Percentiles rank a stretch among this genome's conserved stretches.
Conservation (phyloP, 177 flowering plant species). For the Vitis hybrid region DNA sequence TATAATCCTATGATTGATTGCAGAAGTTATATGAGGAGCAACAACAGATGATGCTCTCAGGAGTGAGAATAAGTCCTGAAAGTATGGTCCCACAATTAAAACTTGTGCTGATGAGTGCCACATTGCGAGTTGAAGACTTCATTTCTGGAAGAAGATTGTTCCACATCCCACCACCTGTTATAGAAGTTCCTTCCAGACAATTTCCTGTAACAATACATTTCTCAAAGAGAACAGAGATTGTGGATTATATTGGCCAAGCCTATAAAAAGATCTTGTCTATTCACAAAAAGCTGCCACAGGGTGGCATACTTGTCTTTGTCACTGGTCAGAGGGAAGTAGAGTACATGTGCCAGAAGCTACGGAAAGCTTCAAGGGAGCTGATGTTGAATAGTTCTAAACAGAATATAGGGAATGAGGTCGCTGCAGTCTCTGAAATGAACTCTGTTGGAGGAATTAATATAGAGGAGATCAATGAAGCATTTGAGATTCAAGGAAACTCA, state of each 20-base stretch:
- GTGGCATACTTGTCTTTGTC: slow-evolving; percentile 95
- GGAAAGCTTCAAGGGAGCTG: slow-evolving; percentile 62
- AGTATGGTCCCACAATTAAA: slow-evolving; percentile 60
- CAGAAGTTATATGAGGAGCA: slow-evolving; percentile 63
- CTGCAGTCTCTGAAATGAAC: slow-evolving; percentile 23
- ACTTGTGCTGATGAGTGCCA: slow-evolving; percentile 96
- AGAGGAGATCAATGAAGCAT: slow-evolving; percentile 77
- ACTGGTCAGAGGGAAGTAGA: slow-evolving; percentile 99
- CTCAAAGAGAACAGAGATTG: slow-evolving; percentile 79
- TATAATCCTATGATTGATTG: slow-evolving; percentile 14
- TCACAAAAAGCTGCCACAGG: slow-evolving; percentile 86
- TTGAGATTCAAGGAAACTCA: slow-evolving; percentile 37
- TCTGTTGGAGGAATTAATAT: slow-evolving; percentile 39
- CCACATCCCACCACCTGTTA: slow-evolving; percentile 66
- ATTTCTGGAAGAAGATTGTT: slow-evolving; percentile 64
- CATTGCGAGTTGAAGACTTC: slow-evolving; percentile 89
- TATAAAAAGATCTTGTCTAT: slow-evolving; percentile 81
- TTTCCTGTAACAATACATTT: slow-evolving; percentile 81
- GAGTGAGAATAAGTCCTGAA: slow-evolving; percentile 40
- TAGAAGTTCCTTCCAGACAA: slow-evolving; percentile 85
- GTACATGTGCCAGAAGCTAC: slow-evolving; percentile 64
- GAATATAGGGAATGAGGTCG: slow-evolving; percentile 19
- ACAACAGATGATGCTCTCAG: slow-evolving; percentile 46
- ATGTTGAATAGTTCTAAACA: slow-evolving; percentile 18
- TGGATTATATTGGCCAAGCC: slow-evolving; percentile 90